Conservation (phyloP, 306 rosid species). For the Medicago arabica region DNA sequence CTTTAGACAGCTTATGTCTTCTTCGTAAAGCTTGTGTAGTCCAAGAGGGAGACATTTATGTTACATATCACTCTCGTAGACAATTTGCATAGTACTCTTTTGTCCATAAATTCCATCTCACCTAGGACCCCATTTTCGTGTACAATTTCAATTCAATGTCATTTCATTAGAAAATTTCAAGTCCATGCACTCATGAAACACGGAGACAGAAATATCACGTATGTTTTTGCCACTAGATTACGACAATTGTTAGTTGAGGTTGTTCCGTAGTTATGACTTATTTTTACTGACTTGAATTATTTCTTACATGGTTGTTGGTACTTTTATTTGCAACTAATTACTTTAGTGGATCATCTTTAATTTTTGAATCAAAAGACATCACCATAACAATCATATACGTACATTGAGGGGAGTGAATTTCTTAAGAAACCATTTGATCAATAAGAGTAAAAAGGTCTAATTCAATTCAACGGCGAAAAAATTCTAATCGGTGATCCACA, state of each 20-base stretch:
- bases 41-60: conserved; percentile 49
- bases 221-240: conserved; percentile 9
- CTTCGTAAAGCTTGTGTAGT: conserved; percentile 48
- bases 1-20: conserved; percentile 46
- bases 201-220: conserved; percentile 1
- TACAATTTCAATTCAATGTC: conserved; percentile 43
- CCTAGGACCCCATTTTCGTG: conserved; percentile 42
- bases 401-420: no score
- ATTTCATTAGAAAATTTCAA: conserved; percentile 27
- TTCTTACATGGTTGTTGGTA: no score
- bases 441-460: no score
- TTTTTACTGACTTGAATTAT: neutral
- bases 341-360: neutral
- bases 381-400: no score
- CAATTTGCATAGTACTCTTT: conserved; percentile 43
- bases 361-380: neutral
- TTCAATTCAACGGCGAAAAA: no score
- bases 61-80: conserved; percentile 45
- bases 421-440: no score
- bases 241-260: conserved; percentile 14
- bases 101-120: conserved; percentile 50
- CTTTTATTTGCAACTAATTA: neutral
- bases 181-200: conserved; percentile 32
- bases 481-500: no score
- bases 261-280: neutral